These are phyloP conservation scores for Cryphonectria japonica DNA, from an alignment of 2,329 filamentous ascomycete genomes.

Conservation along the genomic window DNA sequence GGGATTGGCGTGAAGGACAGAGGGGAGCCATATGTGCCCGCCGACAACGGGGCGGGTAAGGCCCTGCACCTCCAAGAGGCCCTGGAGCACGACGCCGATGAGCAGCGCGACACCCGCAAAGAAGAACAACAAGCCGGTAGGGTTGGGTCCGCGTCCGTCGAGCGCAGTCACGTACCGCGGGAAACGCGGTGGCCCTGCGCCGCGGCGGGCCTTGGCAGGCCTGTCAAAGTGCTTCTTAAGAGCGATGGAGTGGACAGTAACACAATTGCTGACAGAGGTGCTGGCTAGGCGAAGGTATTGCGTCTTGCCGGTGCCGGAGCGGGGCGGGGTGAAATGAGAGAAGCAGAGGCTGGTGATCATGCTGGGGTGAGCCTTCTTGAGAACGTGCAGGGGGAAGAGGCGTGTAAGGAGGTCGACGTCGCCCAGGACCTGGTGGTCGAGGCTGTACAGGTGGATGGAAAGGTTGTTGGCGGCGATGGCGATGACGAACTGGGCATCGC, in stretches of 20 bases:
- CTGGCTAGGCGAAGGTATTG: constrained; percentile 78
- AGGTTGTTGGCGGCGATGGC: constrained; percentile 81
- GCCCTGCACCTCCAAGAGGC: constrained; percentile 67
- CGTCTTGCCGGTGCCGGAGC: constrained; percentile 50
- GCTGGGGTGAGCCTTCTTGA: constrained; percentile 58
- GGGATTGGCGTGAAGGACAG: constrained; percentile 42
- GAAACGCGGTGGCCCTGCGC: constrained; percentile 46
- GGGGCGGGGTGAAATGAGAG: constrained; percentile 60
- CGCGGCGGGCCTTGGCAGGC: constrained; percentile 39
- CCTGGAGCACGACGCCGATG: constrained; percentile 64
- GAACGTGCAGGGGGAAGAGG: constrained; percentile 55
- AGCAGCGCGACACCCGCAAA: constrained; percentile 62
- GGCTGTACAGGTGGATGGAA: constrained; percentile 76
- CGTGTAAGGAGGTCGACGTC: constrained; percentile 55
- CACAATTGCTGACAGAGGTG: constrained; percentile 77
- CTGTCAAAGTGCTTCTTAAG: constrained; percentile 54
- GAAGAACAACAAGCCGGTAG: constrained; percentile 54
- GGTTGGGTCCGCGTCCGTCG: constrained; percentile 56
- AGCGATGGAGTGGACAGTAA: constrained; percentile 79
- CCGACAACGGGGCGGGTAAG: constrained; percentile 60
- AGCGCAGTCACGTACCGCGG: constrained; percentile 72
- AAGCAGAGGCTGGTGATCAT: constrained; percentile 64
- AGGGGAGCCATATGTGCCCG: constrained; percentile 54
- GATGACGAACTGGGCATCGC: constrained; percentile 76
- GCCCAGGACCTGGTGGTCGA: constrained; percentile 65